These are phyloP conservation scores for Violaceomyces palustris DNA, from an alignment of 1,284 basidiomycete species.

Conservation along the genomic window DNA sequence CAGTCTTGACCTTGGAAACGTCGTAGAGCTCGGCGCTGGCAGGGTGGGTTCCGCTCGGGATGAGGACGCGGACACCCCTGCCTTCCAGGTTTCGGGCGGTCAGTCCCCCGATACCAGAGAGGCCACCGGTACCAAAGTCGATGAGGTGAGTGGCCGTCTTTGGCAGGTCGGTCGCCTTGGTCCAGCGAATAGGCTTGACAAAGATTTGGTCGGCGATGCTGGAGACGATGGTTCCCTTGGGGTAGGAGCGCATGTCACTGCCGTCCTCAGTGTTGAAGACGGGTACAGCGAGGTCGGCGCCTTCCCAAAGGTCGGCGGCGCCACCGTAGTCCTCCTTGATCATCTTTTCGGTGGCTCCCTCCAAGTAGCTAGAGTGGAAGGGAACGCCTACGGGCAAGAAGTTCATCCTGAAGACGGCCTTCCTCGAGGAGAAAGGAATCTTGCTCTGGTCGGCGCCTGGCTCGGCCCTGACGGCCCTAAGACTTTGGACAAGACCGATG, in stretches of 20 bases:
- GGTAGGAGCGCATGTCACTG: constrained; percentile 32
- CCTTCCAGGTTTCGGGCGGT: constrained; percentile 87
- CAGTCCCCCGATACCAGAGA: constrained; percentile 86
- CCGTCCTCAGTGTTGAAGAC: constrained; percentile 79
- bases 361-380: constrained; percentile 84
- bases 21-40: constrained; percentile 59
- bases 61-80: constrained; percentile 72
- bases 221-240: constrained; percentile 19
- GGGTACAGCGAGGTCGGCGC: constrained; percentile 70
- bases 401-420: constrained; percentile 84
- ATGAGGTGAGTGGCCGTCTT: constrained; percentile 80
- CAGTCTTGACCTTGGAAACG: constrained; percentile 64
- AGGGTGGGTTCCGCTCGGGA: constrained; percentile 37
- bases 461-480: constrained; percentile 83
- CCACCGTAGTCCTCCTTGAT: constrained; percentile 65
- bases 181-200: constrained; percentile 86
- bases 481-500: constrained; percentile 82
- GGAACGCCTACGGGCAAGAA: constrained; percentile 93
- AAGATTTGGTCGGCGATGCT: constrained; percentile 68
- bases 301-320: constrained; percentile 62
- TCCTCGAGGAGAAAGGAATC: constrained; percentile 85
- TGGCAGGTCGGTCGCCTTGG: constrained; percentile 76
- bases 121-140: constrained; percentile 88
- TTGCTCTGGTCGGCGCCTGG: constrained; percentile 88
- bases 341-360: constrained; percentile 71